phyloP scores from a whole-genome alignment of 139 green algal genomes.

The Chlorella vulgaris region DNA sequence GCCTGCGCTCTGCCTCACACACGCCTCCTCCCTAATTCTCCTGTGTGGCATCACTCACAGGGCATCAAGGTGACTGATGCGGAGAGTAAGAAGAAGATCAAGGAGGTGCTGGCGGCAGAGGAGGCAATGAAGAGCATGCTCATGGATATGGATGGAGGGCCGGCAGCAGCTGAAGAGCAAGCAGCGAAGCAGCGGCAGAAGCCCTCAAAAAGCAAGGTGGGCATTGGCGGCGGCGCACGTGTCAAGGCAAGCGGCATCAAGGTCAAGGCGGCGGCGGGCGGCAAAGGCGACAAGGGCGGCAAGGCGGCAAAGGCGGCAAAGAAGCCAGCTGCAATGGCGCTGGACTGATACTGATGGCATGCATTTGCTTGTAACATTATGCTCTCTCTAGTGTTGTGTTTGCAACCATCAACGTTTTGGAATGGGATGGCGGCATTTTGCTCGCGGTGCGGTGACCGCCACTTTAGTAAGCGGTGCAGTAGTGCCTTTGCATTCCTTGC shows the following conservation, averaged over 20 bases:
- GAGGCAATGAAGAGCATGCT: slow-evolving; percentile 40
- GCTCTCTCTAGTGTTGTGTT: too few relatives aligned
- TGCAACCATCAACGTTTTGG: too few relatives aligned
- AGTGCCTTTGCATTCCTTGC: too few relatives aligned
- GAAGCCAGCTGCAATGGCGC: slow-evolving; percentile 24
- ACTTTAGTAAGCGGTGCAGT: too few relatives aligned
- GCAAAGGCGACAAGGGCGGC: background rate
- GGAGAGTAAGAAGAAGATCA: slow-evolving; percentile 37
- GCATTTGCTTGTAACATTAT: too few relatives aligned
- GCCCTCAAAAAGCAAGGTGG: slow-evolving; percentile 10
- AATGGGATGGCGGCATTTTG: too few relatives aligned
- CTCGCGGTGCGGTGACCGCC: too few relatives aligned
- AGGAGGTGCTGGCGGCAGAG: slow-evolving; percentile 44
- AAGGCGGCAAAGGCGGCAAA: too few relatives aligned
- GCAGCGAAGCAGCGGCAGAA: background rate
- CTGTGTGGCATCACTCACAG: too few relatives aligned
- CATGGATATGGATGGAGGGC: slow-evolving; percentile 24
- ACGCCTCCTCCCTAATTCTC: too few relatives aligned
- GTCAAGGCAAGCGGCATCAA: slow-evolving; percentile 18
- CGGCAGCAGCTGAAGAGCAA: background rate
- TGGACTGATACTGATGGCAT: too few relatives aligned
- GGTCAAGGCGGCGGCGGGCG: background rate
- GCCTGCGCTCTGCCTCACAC: too few relatives aligned
- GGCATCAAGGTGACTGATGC: slow-evolving; percentile 43
- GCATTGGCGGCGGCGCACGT: slow-evolving; percentile 4